Evolutionary conservation across 2,329 filamentous ascomycete genomes (phyloP), one percentile per base, ranked within the genome.

Genomic region (Talaromyces sp.): DNA sequence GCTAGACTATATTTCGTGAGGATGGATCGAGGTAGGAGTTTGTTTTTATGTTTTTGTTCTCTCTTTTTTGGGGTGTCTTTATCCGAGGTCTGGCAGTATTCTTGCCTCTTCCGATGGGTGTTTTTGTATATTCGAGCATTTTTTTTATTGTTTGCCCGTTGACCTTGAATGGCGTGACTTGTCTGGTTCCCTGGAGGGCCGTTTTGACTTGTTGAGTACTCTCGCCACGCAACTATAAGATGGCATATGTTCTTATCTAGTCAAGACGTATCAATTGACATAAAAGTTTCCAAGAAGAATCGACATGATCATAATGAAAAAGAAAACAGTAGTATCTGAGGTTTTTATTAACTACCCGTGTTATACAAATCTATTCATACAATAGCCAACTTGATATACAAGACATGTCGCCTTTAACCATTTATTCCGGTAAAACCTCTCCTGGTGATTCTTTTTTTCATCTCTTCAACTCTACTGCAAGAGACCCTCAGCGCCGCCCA

Each of bases 401-500:
- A 39, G 36, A 39, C 36, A 39, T 39, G 36, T 39, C 36, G 15
- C 15, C 13, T 13, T 15, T 39, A 4, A 7, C 8, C 17, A n/a
- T n/a, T 39, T 13, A n/a, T 25, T 47, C 44, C n/a, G 42, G 7
- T 15, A 22, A 47, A 22, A 4, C 44, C 9, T 25, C 4, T 13
- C 44, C 44, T 39, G 17, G 2, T 8, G 36, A n/a, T n/a, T n/a
- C 6, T 36, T 36, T 36, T 6, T 36, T 17, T 6, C 15, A 4
- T 6, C 36, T 17, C 33, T 36, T 39, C 36, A n/a, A n/a, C 15
- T 39, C 36, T 39, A 39, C 36, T 39, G 36, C 17, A 39, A 39
- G 4, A 39, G 13, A 8, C 15, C 15, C 15, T 39, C 36, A 9
- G 36, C 15, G 5, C 68, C 70, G n/a, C 69, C 69, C 62, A 70